Percentiles rank a stretch among this genome's conserved stretches.
phyloP scores from a whole-genome alignment of 1,284 basidiomycete species.

The Trametes hirsuta region DNA sequence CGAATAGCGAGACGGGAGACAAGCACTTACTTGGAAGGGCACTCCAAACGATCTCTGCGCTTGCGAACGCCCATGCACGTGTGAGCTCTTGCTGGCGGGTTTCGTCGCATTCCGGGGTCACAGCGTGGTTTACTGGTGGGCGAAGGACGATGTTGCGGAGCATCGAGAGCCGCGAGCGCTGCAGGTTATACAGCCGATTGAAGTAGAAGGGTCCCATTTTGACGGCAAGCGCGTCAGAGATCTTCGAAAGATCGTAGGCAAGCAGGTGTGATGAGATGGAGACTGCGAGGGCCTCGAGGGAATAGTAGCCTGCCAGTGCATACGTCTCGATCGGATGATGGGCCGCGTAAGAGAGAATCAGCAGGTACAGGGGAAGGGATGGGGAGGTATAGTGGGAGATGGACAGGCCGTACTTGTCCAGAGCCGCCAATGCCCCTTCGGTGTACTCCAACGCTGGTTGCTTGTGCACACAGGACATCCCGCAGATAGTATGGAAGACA shows the following conservation, averaged over 20 bases:
- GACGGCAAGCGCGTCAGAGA: slow-evolving; percentile 37
- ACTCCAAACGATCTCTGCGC: too few species aligned
- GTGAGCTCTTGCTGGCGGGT: too few species aligned
- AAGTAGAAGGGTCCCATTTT: slow-evolving; percentile 42
- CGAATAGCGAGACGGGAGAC: too few species aligned
- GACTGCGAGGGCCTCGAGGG: slow-evolving; percentile 37
- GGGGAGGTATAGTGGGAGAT: slow-evolving; percentile 17
- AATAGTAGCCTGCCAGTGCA: slow-evolving; percentile 37
- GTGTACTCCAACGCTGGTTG: slow-evolving; percentile 28
- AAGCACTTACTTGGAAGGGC: too few species aligned
- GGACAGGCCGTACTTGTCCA: slow-evolving; percentile 35
- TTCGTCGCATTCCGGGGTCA: slow-evolving; percentile 25
- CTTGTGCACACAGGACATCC: slow-evolving; percentile 31
- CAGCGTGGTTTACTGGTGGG: slow-evolving; percentile 35
- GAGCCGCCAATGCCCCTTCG: slow-evolving; percentile 27
- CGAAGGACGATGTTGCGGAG: slow-evolving; percentile 37
- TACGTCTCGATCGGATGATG: slow-evolving; percentile 39
- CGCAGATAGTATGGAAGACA: slow-evolving; percentile 37
- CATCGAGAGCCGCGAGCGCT: slow-evolving; percentile 37
- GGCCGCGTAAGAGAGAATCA: slow-evolving; percentile 34
- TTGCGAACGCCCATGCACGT: too few species aligned
- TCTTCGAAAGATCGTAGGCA: slow-evolving; percentile 29
- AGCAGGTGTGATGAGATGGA: slow-evolving; percentile 38
- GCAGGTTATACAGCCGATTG: slow-evolving; percentile 41
- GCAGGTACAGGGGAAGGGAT: slow-evolving; percentile 27